Base-by-base conservation (phyloP, 208 protist genomes). In the Perkinsela sp. region DNA sequence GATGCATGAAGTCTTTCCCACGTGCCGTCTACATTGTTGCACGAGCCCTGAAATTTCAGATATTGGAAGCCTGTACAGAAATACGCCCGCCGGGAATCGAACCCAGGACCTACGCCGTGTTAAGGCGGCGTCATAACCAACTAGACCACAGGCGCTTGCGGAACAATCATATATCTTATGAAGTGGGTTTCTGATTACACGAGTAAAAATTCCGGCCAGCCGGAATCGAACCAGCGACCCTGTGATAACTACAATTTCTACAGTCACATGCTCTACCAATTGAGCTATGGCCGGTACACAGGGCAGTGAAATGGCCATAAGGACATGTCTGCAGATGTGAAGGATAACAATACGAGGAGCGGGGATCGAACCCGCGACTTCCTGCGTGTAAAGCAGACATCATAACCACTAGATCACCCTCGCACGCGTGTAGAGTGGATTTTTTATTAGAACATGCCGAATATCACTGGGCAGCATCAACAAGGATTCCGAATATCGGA, bases 361-460 rank as follows among this genome's bases (percentile, higher is more conserved):
- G 84, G 84, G 84, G 84, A 85, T 90, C 80, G 82, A 88, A 90
- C 82, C 84, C 84, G 82, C 85, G 81, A 88, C 85, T 79, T 87
- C 85, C 88, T 83, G 81, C 85, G 85, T 90, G 83, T 89, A 82
- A 89, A 83, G 85, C 85, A 83, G 89, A 91, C 89, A 83, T 89
- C 85, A 81, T 91, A 91, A 91, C 85, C 85, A 89, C 85, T 89
- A 89, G 85, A 91, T 82, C 82, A 91, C 85, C 82, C 87, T 86
- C 83, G 85, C 85, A 57, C 40, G 40, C 13, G 40, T n/a, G n/a
- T n/a, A n/a, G n/a, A n/a, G n/a, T n/a, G n/a, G n/a, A n/a, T n/a
- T n/a, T n/a, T n/a, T n/a, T n/a, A n/a, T n/a, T n/a, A n/a, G n/a
- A n/a, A n/a, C n/a, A n/a, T n/a, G n/a, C n/a, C n/a, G n/a, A n/a